Base-by-base conservation (phyloP, 177 flowering plant genomes). In the Vitis hybrid region DNA sequence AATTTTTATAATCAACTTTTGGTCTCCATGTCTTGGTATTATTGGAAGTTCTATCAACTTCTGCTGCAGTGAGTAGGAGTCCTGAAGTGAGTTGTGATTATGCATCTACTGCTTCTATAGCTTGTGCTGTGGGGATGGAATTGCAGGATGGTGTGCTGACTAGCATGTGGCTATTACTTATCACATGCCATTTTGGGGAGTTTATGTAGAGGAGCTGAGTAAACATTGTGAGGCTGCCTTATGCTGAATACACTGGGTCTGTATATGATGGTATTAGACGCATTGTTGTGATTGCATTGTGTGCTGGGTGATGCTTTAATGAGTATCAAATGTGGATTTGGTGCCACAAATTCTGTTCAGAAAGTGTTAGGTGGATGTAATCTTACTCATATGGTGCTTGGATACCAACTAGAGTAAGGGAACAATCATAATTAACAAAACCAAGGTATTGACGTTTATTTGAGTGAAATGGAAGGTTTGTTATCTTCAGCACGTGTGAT, bases 51-150 rank as follows among this genome's bases (percentile, higher is more conserved):
- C 52, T 13, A 11, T 57, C 33, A 4, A 19, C 13, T 33, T 12
- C 19, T 7, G 51, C 53, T 66, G 60, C 70, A 60, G n/a, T 29
- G 55, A 59, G 57, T 26, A 51, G 61, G 57, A 53, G 60, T 49
- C 12, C 57, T 64, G 53, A 10, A 10, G 45, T 56, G 19, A 65
- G 53, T 14, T 13, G 59, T 57, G 8, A 11, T 62, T 16, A 57
- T 62, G 62, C 59, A 10, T 63, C 55, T 55, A 53, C 51, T 55
- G 15, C 49, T 49, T 55, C 66, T 59, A 14, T 19, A 53, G 11
- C 5, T 51, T 52, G 49, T 68, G 60, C 61, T 70, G 58, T 22
- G 55, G 51, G 65, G 62, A 61, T 67, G 69, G 12, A 9, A 55
- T 18, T 16, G 26, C 58, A 11, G 51, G 56, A 31, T 16, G 12